Base-by-base conservation (phyloP, 169 alveolate genomes). In the Neospora caninum region DNA sequence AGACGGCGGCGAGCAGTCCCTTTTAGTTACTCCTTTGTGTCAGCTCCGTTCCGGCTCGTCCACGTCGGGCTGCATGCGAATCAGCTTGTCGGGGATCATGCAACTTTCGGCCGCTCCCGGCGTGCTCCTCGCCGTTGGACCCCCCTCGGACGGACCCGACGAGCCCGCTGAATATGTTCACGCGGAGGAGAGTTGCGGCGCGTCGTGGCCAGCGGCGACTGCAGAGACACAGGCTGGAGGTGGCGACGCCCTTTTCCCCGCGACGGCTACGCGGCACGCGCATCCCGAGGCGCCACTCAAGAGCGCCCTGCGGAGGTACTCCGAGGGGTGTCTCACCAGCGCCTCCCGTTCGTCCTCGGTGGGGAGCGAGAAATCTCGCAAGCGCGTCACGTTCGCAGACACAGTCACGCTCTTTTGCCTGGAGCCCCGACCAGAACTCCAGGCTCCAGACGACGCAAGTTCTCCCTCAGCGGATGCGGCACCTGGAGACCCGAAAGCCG, bases 81-180 rank as follows among this genome's bases (percentile, higher is more conserved):
- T 38, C 27, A 38, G 45, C 86, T 18, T n/a, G 49, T 38, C 45
- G 1, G 69, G 67, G 39, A 36, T 36, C 69, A 42, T 27, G 67
- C 89, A 42, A 10, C 89, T 82, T 41, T 22, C 89, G n/a, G 89
- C 89, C 16, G 89, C 89, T 38, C 89, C 69, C 69, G 89, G 89
- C 38, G 89, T 82, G 31, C 64, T 82, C 38, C 69, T 82, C 13
- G 89, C 43, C 25, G 89, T 82, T 29, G 89, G 43, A 4, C 69
- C 89, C 27, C 49, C 41, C 4, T 22, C 73, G 20, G 73, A 64
- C 31, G 73, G 20, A 16, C 34, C 27, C 64, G 64, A 64, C 16
- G 73, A 64, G 34, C 7, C 73, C 7, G 31, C 4, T 22, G 73
- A 16, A 4, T 6, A 9, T 27, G n/a, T 0, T 6, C 73, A 64